Percentiles rank a stretch among this genome's conserved stretches.
phyloP scores from a whole-genome alignment of 495 filamentous ascomycete species.

The Echria macrotheca region DNA sequence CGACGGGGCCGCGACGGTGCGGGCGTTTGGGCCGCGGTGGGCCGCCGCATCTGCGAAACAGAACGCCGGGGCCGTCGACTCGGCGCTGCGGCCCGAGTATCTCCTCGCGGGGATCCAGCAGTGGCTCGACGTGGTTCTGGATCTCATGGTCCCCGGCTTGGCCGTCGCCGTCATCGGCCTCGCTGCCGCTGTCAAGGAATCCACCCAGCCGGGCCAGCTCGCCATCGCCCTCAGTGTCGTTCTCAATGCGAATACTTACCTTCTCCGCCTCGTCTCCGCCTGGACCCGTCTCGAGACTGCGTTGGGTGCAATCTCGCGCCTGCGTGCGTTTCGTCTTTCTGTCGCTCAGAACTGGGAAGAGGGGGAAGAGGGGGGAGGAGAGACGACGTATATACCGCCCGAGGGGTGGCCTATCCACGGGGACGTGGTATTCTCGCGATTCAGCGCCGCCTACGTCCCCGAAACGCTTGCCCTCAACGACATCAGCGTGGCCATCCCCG shows the following conservation, averaged over 20 bases:
- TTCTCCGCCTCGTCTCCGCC: slow-evolving; percentile 12
- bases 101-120: slow-evolving; percentile 41
- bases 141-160: slow-evolving; percentile 36
- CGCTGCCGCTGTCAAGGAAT: slow-evolving; percentile 37
- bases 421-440: not conserved
- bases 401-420: slow-evolving; percentile 5
- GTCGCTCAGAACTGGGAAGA: too few species aligned
- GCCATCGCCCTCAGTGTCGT: slow-evolving; percentile 45
- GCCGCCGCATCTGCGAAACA: slow-evolving; percentile 44
- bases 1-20: slow-evolving; percentile 39
- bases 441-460: slow-evolving; percentile 16
- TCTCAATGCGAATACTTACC: slow-evolving; percentile 8
- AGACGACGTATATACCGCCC: not conserved
- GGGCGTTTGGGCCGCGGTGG: slow-evolving; percentile 44
- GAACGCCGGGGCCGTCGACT: slow-evolving; percentile 37
- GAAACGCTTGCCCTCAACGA: slow-evolving; percentile 18
- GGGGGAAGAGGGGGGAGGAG: slow-evolving; percentile 24
- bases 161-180: slow-evolving; percentile 36
- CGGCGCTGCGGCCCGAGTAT: slow-evolving; percentile 38
- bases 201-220: slow-evolving; percentile 39
- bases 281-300: slow-evolving; percentile 45
- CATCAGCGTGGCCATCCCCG: slow-evolving; percentile 15
- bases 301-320: slow-evolving; percentile 40
- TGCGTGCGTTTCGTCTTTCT: slow-evolving; percentile 29
- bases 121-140: slow-evolving; percentile 44